Base-by-base conservation (phyloP, 1,139 yeast genomes). In the Candida dubliniensis region DNA sequence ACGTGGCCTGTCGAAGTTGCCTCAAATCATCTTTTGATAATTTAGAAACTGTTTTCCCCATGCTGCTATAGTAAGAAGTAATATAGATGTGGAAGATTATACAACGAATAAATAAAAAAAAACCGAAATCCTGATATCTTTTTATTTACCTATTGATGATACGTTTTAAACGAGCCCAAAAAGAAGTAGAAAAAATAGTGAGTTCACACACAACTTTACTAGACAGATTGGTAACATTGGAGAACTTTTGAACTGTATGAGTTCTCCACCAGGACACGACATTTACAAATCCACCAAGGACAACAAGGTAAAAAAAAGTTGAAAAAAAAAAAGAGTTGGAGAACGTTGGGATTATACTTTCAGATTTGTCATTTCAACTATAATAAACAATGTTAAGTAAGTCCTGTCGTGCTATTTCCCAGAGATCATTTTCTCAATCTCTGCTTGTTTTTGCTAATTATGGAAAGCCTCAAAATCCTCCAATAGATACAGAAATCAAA, bases 31-130 rank as follows among this genome's bases (percentile, higher is more conserved):
- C 99, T 58, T 85, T 89, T 24, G 96, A 87, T 45, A 95, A 70
- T 61, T 91, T 95, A 18, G 97, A 89, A 13, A 95, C 95, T 25
- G 96, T 87, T 57, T 91, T 91, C 10, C 99, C 99, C 99, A 95
- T 93, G 8, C 32, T 31, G 39, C 10, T n/a, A 35, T 25, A 11
- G n/a, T n/a, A 11, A n/a, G 32, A n/a, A 8, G 6, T n/a, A n/a
- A 11, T 30, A 30, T 30, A 14, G 32, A 30, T n/a, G 38, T 33
- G 36, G 24, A 33, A 33, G 31, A 11, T 29, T 29, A 29, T 29
- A 29, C 7, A 11, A 18, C 5, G 23, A 18, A 18, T 18, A 18
- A 18, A 18, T 18, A 18, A 18, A 18, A 18, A 18, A 18, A 5
- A 18, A 18, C 23, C 23, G 5, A 18, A 18, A 18, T 18, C 23